phyloP scores from a whole-genome alignment of 805 yeast species.

The Starmerella vitae region DNA sequence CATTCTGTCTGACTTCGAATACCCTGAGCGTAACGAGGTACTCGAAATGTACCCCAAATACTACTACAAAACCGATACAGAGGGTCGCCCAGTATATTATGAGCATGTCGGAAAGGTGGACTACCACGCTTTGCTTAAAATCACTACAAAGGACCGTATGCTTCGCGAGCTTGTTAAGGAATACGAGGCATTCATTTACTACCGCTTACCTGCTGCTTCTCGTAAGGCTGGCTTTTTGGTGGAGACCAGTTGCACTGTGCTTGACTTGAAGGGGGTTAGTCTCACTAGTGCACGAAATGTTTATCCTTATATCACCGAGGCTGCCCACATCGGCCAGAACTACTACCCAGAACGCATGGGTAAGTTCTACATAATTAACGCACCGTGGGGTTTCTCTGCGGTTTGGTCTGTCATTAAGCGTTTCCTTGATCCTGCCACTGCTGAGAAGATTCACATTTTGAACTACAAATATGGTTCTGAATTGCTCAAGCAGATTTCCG shows the following conservation, averaged over 20 bases:
- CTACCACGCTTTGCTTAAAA: constrained; percentile 77
- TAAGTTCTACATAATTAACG: constrained; percentile 85
- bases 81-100: constrained; percentile 90
- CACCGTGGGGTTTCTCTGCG: constrained; percentile 94
- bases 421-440: constrained; percentile 94
- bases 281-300: constrained; percentile 74
- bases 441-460: constrained; percentile 79
- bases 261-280: constrained; percentile 91
- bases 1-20: constrained; percentile 73
- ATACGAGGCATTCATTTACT: constrained; percentile 75
- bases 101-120: constrained; percentile 91
- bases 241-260: constrained; percentile 92
- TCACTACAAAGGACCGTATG: constrained; percentile 94
- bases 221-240: constrained; percentile 63
- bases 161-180: constrained; percentile 93
- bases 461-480: constrained; percentile 70
- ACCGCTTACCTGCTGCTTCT: constrained; percentile 88
- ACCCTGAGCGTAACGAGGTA: constrained; percentile 82
- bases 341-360: constrained; percentile 99
- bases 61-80: constrained; percentile 92
- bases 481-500: constrained; percentile 80
- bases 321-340: constrained; percentile 88
- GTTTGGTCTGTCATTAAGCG: constrained; percentile 87
- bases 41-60: constrained; percentile 90
- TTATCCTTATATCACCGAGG: constrained; percentile 76